Percentiles rank a stretch among this genome's conserved stretches.
Conservation (phyloP, 139 green algal species). For the Nannochloris sp. region DNA sequence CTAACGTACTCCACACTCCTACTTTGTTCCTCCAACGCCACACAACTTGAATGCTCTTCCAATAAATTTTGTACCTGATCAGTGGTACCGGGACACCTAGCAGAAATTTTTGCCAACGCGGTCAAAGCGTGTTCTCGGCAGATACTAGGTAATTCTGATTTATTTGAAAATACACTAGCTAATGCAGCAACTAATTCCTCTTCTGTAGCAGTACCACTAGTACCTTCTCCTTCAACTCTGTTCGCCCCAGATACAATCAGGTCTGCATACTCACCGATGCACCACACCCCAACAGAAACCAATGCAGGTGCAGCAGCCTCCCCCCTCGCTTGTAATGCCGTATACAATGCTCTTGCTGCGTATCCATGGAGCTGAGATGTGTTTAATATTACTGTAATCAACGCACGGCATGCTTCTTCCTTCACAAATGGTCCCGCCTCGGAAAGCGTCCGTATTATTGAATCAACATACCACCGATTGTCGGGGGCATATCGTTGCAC, state of each 20-base stretch:
- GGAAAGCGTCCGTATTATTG: conserved; percentile 63
- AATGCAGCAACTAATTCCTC: conserved; percentile 52
- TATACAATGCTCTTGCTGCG: conserved; percentile 42
- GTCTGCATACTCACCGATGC: conserved; percentile 70
- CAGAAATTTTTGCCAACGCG: conserved; percentile 78
- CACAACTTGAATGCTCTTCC: conserved; percentile 30
- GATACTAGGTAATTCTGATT: background rate
- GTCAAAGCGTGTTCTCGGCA: conserved; percentile 66
- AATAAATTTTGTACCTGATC: conserved; percentile 43
- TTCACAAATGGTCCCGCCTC: conserved; percentile 72
- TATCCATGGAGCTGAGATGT: conserved; percentile 80
- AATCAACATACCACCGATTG: conserved; percentile 91
- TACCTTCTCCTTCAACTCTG: conserved; percentile 63
- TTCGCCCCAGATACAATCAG: conserved; percentile 54
- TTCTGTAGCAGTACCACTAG: conserved; percentile 30
- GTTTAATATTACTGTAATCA: conserved; percentile 86
- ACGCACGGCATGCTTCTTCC: conserved; percentile 68
- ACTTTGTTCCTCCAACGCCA: conserved; percentile 74
- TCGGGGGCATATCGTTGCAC: conserved; percentile 82
- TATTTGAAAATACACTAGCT: conserved; percentile 31
- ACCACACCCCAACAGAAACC: conserved; percentile 64
- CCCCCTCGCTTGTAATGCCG: conserved; percentile 21
- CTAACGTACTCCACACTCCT: conserved; percentile 65
- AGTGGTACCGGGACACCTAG: conserved; percentile 35
- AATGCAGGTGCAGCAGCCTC: conserved; percentile 38